Percentiles rank a stretch among this genome's conserved stretches.
phyloP scores from a whole-genome alignment of 1,284 basidiomycete genomes.

The Trametes hirsuta region DNA sequence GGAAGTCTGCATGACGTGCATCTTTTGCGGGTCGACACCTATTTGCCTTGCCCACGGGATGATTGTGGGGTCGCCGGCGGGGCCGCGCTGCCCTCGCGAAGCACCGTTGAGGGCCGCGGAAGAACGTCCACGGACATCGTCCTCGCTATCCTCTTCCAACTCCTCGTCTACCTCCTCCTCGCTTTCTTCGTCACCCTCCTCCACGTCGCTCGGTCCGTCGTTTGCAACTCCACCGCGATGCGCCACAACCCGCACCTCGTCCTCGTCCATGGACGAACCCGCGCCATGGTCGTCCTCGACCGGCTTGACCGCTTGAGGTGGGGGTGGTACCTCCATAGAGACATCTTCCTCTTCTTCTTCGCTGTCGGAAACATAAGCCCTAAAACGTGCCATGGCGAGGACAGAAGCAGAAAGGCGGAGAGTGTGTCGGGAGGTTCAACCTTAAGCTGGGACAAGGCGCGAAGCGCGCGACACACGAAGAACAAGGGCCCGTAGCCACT shows the following conservation, averaged over 20 bases:
- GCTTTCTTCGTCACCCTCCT: slow-evolving; percentile 13
- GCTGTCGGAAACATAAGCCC: slow-evolving; percentile 31
- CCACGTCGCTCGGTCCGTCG: slow-evolving; percentile 10
- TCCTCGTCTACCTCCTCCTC: slow-evolving; percentile 36
- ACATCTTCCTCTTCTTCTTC: slow-evolving; percentile 27
- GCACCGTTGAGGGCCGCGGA: slow-evolving; percentile 17
- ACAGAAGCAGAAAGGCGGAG: not conserved
- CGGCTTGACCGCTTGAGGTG: slow-evolving; percentile 4
- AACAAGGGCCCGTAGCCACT: no score
- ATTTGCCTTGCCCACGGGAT: slow-evolving; percentile 71
- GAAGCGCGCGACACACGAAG: no score
- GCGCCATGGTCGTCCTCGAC: slow-evolving; percentile 4
- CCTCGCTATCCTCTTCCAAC: slow-evolving; percentile 23
- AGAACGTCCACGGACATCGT: slow-evolving; percentile 14
- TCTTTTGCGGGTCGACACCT: slow-evolving; percentile 78
- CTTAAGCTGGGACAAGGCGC: not conserved
- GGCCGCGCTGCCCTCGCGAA: slow-evolving; percentile 35
- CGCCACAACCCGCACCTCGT: slow-evolving; percentile 10
- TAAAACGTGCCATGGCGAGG: slow-evolving; percentile 28
- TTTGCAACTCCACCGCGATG: not conserved
- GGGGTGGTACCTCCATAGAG: slow-evolving; percentile 18
- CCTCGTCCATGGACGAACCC: slow-evolving; percentile 24
- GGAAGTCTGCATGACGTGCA: slow-evolving; percentile 92
- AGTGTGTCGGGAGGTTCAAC: slow-evolving; percentile 1
- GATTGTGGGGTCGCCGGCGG: slow-evolving; percentile 30